A percentile compares a stretch with the other conserved stretches of the same genome.
These are phyloP conservation scores for Candida easanensis DNA, from an alignment of 805 yeast species.

Conservation along the genomic window DNA sequence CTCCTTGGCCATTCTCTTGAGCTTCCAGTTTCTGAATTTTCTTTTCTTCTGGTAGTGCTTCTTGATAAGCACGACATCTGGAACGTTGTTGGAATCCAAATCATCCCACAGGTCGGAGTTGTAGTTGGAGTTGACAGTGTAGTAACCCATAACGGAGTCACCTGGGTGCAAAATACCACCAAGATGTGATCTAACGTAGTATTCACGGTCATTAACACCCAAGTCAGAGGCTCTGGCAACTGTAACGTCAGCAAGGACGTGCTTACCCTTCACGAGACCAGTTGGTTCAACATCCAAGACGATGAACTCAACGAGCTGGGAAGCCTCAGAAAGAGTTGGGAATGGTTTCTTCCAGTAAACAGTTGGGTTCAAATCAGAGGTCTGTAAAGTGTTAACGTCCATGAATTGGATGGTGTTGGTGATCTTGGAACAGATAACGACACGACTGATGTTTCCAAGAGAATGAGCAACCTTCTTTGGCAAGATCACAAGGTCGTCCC, in stretches of 20 bases:
- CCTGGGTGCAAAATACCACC: conserved; percentile 97
- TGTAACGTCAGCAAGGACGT: conserved; percentile 84
- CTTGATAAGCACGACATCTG: conserved; percentile 88
- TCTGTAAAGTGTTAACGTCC: conserved; percentile 79
- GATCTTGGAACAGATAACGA: conserved; percentile 81
- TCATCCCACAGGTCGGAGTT: conserved; percentile 85
- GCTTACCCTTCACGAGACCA: conserved; percentile 72
- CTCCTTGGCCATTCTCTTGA: conserved; percentile 97
- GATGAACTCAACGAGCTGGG: conserved; percentile 80
- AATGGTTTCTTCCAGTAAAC: conserved; percentile 85
- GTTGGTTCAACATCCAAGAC: conserved; percentile 94
- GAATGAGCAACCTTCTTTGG: conserved; percentile 85
- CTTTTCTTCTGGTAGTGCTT: conserved; percentile 81
- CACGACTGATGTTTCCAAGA: conserved; percentile 76
- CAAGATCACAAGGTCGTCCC: conserved; percentile 90
- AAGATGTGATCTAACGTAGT: conserved; percentile 83
- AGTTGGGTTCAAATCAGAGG: conserved; percentile 66
- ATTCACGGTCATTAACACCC: conserved; percentile 81
- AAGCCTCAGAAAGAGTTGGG: conserved; percentile 67
- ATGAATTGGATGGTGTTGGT: conserved; percentile 82
- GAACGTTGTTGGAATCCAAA: conserved; percentile 55
- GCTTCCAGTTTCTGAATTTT: conserved; percentile 83
- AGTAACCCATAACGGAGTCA: conserved; percentile 92
- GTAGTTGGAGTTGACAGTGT: conserved; percentile 78
- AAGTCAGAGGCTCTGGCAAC: conserved; percentile 87